Base-by-base conservation (phyloP, 2,329 filamentous ascomycete genomes). In the Ceratocystis lukuohia region DNA sequence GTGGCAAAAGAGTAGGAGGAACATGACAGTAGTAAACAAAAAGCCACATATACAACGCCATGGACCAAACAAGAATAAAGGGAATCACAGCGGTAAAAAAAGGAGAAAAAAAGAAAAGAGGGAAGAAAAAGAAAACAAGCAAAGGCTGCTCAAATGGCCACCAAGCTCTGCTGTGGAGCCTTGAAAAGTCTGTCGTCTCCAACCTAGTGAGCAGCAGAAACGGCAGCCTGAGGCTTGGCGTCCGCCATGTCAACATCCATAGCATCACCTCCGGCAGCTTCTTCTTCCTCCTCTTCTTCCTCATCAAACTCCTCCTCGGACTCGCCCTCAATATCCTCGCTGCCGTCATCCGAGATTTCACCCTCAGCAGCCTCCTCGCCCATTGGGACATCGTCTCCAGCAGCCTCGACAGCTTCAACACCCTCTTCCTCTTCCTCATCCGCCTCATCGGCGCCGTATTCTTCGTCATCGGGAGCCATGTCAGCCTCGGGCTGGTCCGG, bases 401-500 rank as follows among this genome's bases (percentile, higher is more conserved):
- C 88, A 61, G 82, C 88, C 22, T 71, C 72, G 50, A 69, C 70
- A 62, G 73, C 78, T 61, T 78, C 79, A 65, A 89, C 88, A 57
- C 81, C 82, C 66, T 83, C 80, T 7, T 80, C 82, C 3, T 78
- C 84, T 65, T 75, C 77, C 12, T 76, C 84, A n/a, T 83, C 84
- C 65, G 86, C 86, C 64, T 87, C 87, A 61, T 91, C 90, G 25
- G 89, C 91, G 69, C 93, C 94, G 73, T 99, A 99, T 71, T 88
- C 84, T 30, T 89, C 88, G 71, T 96, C 94, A 71, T 96, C 93
- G 56, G 88, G 88, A 64, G 84, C 82, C 57, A 88, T 82, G 73
- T 99, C 95, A 65, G 92, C 94, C 75, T 99, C 94, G 53, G 94
- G 94, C 78, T 99, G 94, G 75, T 99, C 94, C 69, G 94, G 95